Base-by-base conservation (phyloP, 441 rosid species). In the Euphorbia schlechtendalii region DNA sequence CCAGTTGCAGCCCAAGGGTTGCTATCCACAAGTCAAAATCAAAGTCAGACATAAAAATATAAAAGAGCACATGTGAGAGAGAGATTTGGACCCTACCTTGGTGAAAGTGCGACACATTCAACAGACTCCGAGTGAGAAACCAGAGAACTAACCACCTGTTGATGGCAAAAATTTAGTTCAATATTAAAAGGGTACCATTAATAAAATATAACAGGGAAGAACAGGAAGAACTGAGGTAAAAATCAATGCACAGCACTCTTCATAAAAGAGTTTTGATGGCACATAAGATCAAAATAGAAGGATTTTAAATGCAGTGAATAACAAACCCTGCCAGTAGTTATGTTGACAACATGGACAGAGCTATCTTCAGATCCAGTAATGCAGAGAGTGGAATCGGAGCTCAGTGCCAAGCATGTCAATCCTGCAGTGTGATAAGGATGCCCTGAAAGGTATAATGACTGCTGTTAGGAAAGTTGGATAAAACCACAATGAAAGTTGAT, bases 361-460 rank as follows among this genome's bases (percentile, higher is more conserved):
- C 84, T 71, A 69, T 93, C 99, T 74, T 74, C 77, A 5, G 95
- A 85, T 70, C 99, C 97, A 76, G 90, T 83, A 69, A 93, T 76
- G 61, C 77, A 96, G 48, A 87, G 87, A 70, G 70, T 80, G 53
- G 99, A 90, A 74, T 81, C 95, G 8, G 90, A 79, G 69, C 87
- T 84, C 70, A 90, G 68, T 41, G 87, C 82, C 85, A 93, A 71
- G 70, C 99, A 81, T 22, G 87, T 90, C 63, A 93, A 45, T 67
- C 91, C 93, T 74, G 82, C 86, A 1, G 89, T 81, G 74, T 90
- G 97, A 78, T 85, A 88, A 18, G 87, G 87, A 83, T 92, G 89
- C 69, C 96, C 98, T 90, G 56, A 7, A 70, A 15, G 65, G 63
- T 60, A 70, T 57, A 70, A 57, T 59, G 32, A 70, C 45, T 56